Base-by-base conservation (phyloP, 345 rosid species). In the Psidium friedrichsthalianum region DNA sequence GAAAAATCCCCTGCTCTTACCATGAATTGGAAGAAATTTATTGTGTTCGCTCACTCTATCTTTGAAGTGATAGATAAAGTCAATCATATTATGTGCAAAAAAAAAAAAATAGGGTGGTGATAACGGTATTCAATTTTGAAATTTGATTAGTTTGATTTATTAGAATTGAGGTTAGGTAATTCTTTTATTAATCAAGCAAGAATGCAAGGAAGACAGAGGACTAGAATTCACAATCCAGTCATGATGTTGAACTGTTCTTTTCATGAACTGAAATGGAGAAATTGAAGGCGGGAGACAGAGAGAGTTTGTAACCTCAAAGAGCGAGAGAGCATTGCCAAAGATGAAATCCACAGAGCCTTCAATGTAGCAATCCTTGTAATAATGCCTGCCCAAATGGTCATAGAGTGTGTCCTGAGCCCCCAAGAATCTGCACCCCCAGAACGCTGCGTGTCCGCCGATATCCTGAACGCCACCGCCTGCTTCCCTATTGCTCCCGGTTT, bases 381-480 rank as follows among this genome's bases (percentile, higher is more conserved):
- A 97, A 88, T 97, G 99, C 84, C 99, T 91, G 11, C 99, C 99
- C 84, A 91, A 7, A 83, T 97, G 98, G 84, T 97, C 99, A 86
- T 97, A 97, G 1, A 97, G 91, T 1, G 99, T 97, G 89, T 97
- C 99, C 90, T 97, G 99, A 14, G 93, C 99, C 59, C 99, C 99
- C 82, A 97, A 86, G 90, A 97, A 95, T 56, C 80, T 90, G 85
- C 99, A 97, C 11, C 99, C 98, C 82, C 89, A 61, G 86, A 97
- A 96, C 0, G 93, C 90, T 4, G 98, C 25, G 96, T 96, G 85
- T 97, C 99, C 5, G 91, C 99, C 0, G 99, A 97, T 83, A 96
- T 95, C 81, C 99, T 91, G 74, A 96, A 91, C 51, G 99, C 98
- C 57, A 97, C 98, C 1, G 99, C 99, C 84, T 97, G 99, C 83